A percentile compares a stretch with the other conserved stretches of the same genome.
Evolutionary conservation across 768 basidiomycete genomes (phyloP).

Genomic region (Tricholoma sp.): DNA sequence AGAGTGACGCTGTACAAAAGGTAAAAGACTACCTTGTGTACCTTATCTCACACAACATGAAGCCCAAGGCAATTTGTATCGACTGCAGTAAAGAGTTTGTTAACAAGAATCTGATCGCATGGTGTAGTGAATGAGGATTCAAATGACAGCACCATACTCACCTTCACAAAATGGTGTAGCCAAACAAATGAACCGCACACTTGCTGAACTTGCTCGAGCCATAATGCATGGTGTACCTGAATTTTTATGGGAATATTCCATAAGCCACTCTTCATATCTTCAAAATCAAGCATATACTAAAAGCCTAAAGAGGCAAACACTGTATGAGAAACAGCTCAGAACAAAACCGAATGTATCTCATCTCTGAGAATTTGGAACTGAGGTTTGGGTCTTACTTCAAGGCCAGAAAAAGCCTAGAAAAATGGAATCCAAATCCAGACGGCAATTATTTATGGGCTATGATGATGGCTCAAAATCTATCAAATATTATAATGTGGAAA

Average conservation of each 20-base stretch:
- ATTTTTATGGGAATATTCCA: background rate
- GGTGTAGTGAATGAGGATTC: too few relatives aligned
- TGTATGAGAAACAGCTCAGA: constrained; percentile 15
- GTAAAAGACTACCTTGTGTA: too few relatives aligned
- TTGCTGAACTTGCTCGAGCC: too few relatives aligned
- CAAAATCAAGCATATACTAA: background rate
- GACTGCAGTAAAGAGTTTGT: background rate
- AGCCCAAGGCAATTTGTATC: constrained; percentile 1
- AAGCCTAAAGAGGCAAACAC: constrained; percentile 11
- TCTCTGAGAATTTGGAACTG: constrained; percentile 21
- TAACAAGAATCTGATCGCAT: background rate
- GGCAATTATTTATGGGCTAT: background rate
- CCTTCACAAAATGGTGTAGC: too few relatives aligned
- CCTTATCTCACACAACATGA: too few relatives aligned
- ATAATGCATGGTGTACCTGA: background rate
- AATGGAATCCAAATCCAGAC: too few relatives aligned
- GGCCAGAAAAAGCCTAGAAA: too few relatives aligned
- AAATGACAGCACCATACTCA: too few relatives aligned
- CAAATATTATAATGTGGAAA: constrained; percentile 3
- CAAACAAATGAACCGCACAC: too few relatives aligned
- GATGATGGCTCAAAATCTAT: too few relatives aligned
- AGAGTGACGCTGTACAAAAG: constrained; percentile 7
- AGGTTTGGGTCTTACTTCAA: constrained; percentile 18
- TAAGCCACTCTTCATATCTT: background rate
- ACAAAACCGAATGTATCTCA: constrained; percentile 14